Percentiles rank a stretch among this genome's conserved stretches.
phyloP scores from a whole-genome alignment of 2,329 filamentous ascomycete species.

The Geosmithia flava region DNA sequence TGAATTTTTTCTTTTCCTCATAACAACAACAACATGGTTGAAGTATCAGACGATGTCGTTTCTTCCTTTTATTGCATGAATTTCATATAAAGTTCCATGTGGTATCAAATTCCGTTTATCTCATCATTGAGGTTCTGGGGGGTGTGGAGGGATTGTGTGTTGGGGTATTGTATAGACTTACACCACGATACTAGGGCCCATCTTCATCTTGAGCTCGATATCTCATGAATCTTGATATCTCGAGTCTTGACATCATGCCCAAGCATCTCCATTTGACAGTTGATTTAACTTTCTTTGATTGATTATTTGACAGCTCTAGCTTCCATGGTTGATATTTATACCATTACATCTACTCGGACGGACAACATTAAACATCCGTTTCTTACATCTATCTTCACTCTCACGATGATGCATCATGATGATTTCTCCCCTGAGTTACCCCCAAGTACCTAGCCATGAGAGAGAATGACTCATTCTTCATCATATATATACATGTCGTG shows the following conservation, averaged over 20 bases:
- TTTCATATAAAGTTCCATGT: conserved; percentile 7
- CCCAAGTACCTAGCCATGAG: conserved; percentile 4
- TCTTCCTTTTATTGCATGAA: conserved; percentile 7
- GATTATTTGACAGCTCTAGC: no score
- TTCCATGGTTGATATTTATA: no score
- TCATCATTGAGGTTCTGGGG: conserved; percentile 5
- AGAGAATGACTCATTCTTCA: conserved; percentile 13
- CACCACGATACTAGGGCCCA: neutral
- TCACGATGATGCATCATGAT: no score
- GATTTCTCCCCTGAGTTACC: no score
- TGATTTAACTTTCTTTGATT: no score
- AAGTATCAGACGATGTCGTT: conserved; percentile 17
- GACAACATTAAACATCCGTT: no score
- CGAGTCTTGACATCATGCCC: neutral
- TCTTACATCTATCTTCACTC: no score
- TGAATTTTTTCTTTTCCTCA: neutral
- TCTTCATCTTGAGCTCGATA: no score
- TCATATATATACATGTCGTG: neutral
- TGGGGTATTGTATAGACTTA: neutral
- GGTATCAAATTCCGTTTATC: conserved; percentile 12
- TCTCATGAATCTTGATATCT: neutral
- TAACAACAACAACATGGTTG: neutral
- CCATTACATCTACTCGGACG: no score
- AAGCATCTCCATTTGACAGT: no score
- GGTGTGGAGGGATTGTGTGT: neutral